Conservation (phyloP, 2,329 filamentous ascomycete genomes). For the Claviceps paspali region DNA sequence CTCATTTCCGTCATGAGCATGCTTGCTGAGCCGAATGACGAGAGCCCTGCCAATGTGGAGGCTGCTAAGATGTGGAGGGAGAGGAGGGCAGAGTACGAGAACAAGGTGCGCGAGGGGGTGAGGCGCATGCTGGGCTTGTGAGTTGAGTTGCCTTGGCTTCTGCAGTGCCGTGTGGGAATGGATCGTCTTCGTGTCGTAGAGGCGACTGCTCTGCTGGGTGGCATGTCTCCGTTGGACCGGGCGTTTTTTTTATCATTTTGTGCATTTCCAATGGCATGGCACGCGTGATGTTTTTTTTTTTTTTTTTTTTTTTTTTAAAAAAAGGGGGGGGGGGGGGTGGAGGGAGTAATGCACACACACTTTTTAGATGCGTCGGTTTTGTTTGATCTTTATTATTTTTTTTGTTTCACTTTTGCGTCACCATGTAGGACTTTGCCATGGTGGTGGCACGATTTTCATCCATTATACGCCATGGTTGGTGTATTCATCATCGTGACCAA, state of each 20-base stretch:
- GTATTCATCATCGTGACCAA: too few species aligned
- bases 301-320: too few species aligned
- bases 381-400: background rate
- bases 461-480: too few species aligned
- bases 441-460: too few species aligned
- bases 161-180: too few species aligned
- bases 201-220: background rate
- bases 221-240: background rate
- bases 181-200: background rate
- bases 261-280: constrained; percentile 8
- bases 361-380: too few species aligned
- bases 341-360: constrained; percentile 6
- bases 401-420: too few species aligned
- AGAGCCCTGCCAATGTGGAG: constrained; percentile 91
- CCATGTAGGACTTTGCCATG: too few species aligned
- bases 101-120: constrained; percentile 70
- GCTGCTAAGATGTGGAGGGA: constrained; percentile 95
- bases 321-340: too few species aligned
- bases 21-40: constrained; percentile 93
- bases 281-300: constrained; percentile 9
- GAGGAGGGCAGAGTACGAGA: constrained; percentile 67
- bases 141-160: background rate
- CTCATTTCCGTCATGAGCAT: constrained; percentile 96
- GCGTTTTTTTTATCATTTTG: background rate
- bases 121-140: constrained; percentile 61